These are phyloP conservation scores for Calonectria henricotiae DNA, from an alignment of 2,329 filamentous ascomycete species.

Conservation along the genomic window DNA sequence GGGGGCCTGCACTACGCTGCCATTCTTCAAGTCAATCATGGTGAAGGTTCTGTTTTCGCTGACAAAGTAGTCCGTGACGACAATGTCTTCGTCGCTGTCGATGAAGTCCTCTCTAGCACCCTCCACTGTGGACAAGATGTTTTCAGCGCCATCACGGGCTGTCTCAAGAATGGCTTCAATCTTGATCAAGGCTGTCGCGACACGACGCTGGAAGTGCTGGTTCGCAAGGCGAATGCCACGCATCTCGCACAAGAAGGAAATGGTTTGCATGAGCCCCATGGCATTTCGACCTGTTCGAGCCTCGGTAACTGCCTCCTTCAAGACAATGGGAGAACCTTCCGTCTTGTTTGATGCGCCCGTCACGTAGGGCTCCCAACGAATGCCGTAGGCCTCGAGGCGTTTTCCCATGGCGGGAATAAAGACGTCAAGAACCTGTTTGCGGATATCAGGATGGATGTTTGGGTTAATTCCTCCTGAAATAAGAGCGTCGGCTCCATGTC, in stretches of 20 bases:
- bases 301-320: conserved; percentile 9
- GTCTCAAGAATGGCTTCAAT: conserved; percentile 5
- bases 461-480: conserved; percentile 6
- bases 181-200: conserved; percentile 5
- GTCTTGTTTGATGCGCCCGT: neutral
- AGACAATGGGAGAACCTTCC: neutral
- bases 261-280: conserved; percentile 8
- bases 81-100: conserved; percentile 4
- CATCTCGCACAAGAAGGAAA: conserved; percentile 12
- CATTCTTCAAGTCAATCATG: conserved; percentile 18
- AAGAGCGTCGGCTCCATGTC: neutral
- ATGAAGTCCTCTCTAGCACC: conserved; percentile 1
- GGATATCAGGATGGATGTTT: conserved; percentile 10
- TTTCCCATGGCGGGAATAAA: conserved; percentile 14
- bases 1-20: conserved; percentile 13
- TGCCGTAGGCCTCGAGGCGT: neutral
- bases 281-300: conserved; percentile 9
- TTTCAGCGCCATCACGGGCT: neutral
- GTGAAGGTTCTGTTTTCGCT: conserved; percentile 6
- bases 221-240: conserved; percentile 11
- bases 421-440: neutral
- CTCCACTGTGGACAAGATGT: neutral
- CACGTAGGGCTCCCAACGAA: conserved; percentile 13
- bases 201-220: conserved; percentile 9
- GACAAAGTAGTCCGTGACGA: conserved; percentile 19